Evolutionary conservation across 345 rosid genomes (phyloP).

Genomic region (Pseudoturritis turrita): DNA sequence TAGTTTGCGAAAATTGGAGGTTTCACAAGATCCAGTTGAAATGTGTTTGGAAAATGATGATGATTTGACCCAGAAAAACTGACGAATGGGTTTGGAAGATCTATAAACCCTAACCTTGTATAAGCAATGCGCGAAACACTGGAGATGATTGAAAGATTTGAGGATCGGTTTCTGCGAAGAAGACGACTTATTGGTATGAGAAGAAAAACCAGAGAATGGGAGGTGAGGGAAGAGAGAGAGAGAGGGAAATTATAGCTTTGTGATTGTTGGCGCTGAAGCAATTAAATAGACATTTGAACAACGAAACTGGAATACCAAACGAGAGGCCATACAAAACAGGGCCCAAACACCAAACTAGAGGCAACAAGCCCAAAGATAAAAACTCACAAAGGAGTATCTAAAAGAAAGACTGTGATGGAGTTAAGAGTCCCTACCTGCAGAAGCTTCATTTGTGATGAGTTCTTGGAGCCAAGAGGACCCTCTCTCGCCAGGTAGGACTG

Average conservation of each 20-base stretch:
- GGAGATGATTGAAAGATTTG: not conserved
- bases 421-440: no score
- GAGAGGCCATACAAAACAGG: no score
- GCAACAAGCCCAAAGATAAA: no score
- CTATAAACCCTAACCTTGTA: not conserved
- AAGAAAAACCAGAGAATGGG: not conserved
- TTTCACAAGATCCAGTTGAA: not conserved
- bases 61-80: not conserved
- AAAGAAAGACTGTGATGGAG: no score
- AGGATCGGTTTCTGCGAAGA: not conserved
- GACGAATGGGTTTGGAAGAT: not conserved
- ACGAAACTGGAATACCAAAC: no score
- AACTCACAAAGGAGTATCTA: no score
- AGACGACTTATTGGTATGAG: not conserved
- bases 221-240: slow-evolving; percentile 8
- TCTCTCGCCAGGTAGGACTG: no score
- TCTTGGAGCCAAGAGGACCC: no score
- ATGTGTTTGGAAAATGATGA: not conserved
- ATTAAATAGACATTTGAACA: not conserved
- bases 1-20: no score
- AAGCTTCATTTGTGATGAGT: no score
- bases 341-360: no score
- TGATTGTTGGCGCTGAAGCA: slow-evolving; percentile 7
- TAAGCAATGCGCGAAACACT: not conserved
- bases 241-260: not conserved